Evolutionary conservation across 495 filamentous ascomycete species (phyloP), one percentile per base, ranked within the genome.

Genomic region (Rusavskia elegans): DNA sequence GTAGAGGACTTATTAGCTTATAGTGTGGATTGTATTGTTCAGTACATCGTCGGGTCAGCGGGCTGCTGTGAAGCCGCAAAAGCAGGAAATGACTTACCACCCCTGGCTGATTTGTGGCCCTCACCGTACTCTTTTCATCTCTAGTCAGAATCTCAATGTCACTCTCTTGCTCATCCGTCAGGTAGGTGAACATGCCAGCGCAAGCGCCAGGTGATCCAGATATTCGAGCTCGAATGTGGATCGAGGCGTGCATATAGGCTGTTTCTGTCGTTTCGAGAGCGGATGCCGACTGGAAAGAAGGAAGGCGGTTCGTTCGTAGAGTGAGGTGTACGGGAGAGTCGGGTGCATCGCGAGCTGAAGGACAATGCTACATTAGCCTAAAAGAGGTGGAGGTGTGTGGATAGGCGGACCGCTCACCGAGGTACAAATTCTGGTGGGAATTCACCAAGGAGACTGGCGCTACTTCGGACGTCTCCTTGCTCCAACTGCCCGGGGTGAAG

Each of bases 61-160:
- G 25, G 25, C 4, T 35, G 32, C 2, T 4, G 32, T 14, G 32
- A 35, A 35, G 32, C 32, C 32, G 32, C 32, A 35, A 35, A 11
- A 14, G 32, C 13, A 35, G 32, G 13, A 10, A 35, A 35, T 35
- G 39, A 42, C 39, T 17, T 19, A 42, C 39, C 70, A 73, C 42
- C 71, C 74, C 44, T 0, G 85, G 85, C 60, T 89, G 85, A 59
- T 89, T 89, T 37, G 83, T 85, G 64, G 82, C 87, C 56, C 80
- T 80, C 19, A 84, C 67, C 5, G 68, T 67, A 49, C 75, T 61
- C 3, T 62, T 60, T 0, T 77, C 71, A 52, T 80, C 81, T 2
- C 64, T 64, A 0, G 83, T 86, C 16, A 83, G 70, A 53, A 87
- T 78, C 59, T 94, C 87, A 40, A 92, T 74, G 59, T 92, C 87